Evolutionary conservation across 2,329 filamentous ascomycete species (phyloP).

Genomic region (Talaromyces sp.): DNA sequence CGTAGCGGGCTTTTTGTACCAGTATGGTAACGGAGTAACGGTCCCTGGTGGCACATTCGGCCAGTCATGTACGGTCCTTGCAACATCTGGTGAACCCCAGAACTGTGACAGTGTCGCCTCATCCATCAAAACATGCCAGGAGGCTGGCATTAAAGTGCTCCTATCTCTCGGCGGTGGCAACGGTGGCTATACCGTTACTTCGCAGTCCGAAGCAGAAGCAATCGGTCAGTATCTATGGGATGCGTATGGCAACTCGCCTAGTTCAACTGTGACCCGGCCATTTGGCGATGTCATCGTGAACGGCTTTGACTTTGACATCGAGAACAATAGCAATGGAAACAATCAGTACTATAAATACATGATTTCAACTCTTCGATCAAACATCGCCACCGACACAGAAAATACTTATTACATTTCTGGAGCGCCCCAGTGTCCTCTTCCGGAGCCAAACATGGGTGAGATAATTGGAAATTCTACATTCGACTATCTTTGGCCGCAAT

Average conservation of each 20-base stretch:
- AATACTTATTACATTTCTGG: slow-evolving; percentile 47
- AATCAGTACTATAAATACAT: slow-evolving; percentile 29
- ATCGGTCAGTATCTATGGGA: slow-evolving; percentile 41
- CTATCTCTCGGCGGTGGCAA: slow-evolving; percentile 37
- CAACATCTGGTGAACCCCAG: background rate
- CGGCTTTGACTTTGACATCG: slow-evolving; percentile 52
- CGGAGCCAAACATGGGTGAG: slow-evolving; percentile 42
- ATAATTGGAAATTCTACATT: slow-evolving; percentile 43
- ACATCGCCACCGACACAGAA: slow-evolving; percentile 30
- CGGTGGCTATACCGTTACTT: slow-evolving; percentile 30
- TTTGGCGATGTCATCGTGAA: slow-evolving; percentile 47
- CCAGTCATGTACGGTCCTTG: background rate
- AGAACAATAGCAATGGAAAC: slow-evolving; percentile 31
- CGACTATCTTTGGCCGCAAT: slow-evolving; percentile 53
- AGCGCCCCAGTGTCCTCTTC: slow-evolving; percentile 48
- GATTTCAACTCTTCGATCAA: slow-evolving; percentile 43
- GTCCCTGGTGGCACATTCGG: slow-evolving; percentile 4
- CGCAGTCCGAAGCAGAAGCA: slow-evolving; percentile 32
- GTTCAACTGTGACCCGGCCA: slow-evolving; percentile 35
- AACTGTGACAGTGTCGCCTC: background rate
- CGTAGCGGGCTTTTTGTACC: background rate
- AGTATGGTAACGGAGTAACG: slow-evolving; percentile 2
- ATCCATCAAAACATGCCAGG: background rate
- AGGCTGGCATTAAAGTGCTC: background rate
- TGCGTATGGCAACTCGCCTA: slow-evolving; percentile 40